These are phyloP conservation scores for Paramecium caudatum DNA, from an alignment of 73 alveolate genomes.

Conservation along the genomic window DNA sequence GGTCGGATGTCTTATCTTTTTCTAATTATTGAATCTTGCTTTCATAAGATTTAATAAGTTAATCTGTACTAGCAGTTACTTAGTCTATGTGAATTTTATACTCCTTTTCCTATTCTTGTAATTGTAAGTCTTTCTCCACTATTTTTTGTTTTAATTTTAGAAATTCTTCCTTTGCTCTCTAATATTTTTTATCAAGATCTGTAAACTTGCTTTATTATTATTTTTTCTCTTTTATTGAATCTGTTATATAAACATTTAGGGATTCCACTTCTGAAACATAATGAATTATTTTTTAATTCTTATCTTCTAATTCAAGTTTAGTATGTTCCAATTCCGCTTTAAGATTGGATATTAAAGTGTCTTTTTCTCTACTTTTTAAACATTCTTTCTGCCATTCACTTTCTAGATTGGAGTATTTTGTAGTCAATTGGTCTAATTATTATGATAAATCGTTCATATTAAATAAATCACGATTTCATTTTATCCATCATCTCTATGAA, in stretches of 20 bases:
- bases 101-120: conserved; percentile 11
- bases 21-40: conserved; percentile 4
- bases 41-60: conserved; percentile 6
- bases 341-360: too few species aligned
- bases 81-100: neutral
- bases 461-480: conserved; percentile 26
- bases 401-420: too few species aligned
- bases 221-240: neutral
- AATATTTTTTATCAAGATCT: neutral
- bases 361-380: too few species aligned
- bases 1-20: neutral
- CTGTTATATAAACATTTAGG: neutral
- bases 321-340: too few species aligned
- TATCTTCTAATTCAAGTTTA: neutral
- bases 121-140: neutral
- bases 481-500: conserved; percentile 79
- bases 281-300: neutral
- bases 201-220: neutral
- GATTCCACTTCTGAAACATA: neutral
- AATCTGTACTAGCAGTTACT: neutral
- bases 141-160: conserved; percentile 24
- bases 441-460: too few species aligned
- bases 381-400: too few species aligned
- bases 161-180: neutral
- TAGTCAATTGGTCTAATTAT: too few species aligned